These are phyloP conservation scores for Staphylotrichum tortipilum DNA, from an alignment of 495 filamentous ascomycete genomes.

Conservation along the genomic window DNA sequence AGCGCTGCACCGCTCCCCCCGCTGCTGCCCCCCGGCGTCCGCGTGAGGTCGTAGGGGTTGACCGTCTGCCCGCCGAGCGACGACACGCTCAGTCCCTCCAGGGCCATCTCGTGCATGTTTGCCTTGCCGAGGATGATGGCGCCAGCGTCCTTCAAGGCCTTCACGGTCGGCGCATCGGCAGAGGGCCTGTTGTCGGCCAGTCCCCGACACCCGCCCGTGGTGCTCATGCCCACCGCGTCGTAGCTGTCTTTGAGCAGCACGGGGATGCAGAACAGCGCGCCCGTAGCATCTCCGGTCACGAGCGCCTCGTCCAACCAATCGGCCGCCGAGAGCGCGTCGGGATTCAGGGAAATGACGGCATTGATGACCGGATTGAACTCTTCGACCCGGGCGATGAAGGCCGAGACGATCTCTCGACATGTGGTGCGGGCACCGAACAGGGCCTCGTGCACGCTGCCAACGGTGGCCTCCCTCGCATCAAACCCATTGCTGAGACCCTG, in stretches of 20 bases:
- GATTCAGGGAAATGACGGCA: slow-evolving; percentile 48
- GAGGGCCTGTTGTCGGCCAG: slow-evolving; percentile 37
- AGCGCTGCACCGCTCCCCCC: slow-evolving; percentile 55
- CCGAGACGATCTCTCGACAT: slow-evolving; percentile 44
- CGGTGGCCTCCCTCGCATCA: slow-evolving; percentile 48
- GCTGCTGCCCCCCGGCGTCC: slow-evolving; percentile 57
- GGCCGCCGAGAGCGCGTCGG: slow-evolving; percentile 40
- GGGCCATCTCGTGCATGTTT: slow-evolving; percentile 56
- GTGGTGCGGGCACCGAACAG: slow-evolving; percentile 41
- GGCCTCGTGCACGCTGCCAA: slow-evolving; percentile 44
- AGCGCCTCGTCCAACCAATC: slow-evolving; percentile 38
- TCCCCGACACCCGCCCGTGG: slow-evolving; percentile 45
- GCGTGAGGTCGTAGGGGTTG: slow-evolving; percentile 53
- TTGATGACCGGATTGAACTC: slow-evolving; percentile 48
- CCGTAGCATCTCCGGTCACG: slow-evolving; percentile 35
- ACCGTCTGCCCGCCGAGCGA: slow-evolving; percentile 52
- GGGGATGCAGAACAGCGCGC: slow-evolving; percentile 49
- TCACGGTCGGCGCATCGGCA: slow-evolving; percentile 42
- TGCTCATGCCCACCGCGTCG: slow-evolving; percentile 43
- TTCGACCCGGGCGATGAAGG: slow-evolving; percentile 49
- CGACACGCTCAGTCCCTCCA: slow-evolving; percentile 54
- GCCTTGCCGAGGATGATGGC: slow-evolving; percentile 59
- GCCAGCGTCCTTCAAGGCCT: slow-evolving; percentile 44
- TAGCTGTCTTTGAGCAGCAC: slow-evolving; percentile 58
- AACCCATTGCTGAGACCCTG: slow-evolving; percentile 20